These are phyloP conservation scores for Pichia sp. DNA, from an alignment of 1,139 yeast genomes.

Conservation along the genomic window DNA sequence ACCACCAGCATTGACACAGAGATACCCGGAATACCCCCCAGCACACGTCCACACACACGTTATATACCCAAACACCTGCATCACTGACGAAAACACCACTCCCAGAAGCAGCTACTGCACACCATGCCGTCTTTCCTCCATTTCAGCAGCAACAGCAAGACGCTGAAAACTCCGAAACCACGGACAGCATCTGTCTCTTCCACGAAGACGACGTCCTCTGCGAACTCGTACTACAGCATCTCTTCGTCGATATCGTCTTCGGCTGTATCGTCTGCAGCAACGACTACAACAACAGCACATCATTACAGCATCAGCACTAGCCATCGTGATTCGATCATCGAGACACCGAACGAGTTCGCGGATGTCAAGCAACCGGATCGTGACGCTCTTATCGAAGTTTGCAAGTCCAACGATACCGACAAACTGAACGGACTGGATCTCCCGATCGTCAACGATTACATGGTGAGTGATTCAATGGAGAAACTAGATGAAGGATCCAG, in stretches of 20 bases:
- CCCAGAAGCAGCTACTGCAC: neutral
- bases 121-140: neutral
- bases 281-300: neutral
- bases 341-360: neutral
- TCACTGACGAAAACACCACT: neutral
- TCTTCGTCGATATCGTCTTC: too few relatives aligned
- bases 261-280: too few relatives aligned
- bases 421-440: conserved; percentile 6
- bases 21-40: too few relatives aligned
- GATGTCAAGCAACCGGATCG: neutral
- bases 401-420: conserved; percentile 1
- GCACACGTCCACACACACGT: too few relatives aligned
- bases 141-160: neutral
- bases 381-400: conserved; percentile 3
- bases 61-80: too few relatives aligned
- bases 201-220: too few relatives aligned
- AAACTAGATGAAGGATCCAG: conserved; percentile 30
- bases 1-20: too few relatives aligned
- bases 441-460: conserved; percentile 6
- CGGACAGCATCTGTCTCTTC: too few relatives aligned
- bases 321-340: neutral
- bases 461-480: conserved; percentile 4
- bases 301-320: neutral
- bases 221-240: too few relatives aligned
- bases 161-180: too few relatives aligned